Conservation (phyloP, 1,284 basidiomycete species). For the Serendipita sp. region DNA sequence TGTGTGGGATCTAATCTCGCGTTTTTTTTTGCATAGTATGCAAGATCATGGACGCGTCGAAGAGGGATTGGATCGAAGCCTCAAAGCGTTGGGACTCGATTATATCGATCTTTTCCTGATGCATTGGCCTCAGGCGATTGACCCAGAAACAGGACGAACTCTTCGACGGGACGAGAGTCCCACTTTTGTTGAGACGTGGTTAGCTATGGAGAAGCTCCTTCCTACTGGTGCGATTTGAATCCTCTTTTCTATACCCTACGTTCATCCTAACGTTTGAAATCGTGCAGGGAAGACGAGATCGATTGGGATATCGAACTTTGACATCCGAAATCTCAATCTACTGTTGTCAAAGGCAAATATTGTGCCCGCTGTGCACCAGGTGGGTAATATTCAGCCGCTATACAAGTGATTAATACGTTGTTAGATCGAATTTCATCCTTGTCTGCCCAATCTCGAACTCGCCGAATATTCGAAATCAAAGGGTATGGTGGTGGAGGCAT, state of each 20-base stretch:
- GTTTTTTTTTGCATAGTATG: slow-evolving; percentile 6
- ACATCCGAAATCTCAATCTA: slow-evolving; percentile 34
- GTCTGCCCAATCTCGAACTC: slow-evolving; percentile 41
- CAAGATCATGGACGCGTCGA: slow-evolving; percentile 31
- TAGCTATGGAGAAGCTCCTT: slow-evolving; percentile 39
- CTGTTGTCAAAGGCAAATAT: slow-evolving; percentile 31
- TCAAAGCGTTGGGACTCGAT: slow-evolving; percentile 40
- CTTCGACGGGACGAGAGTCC: slow-evolving; percentile 32
- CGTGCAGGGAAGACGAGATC: slow-evolving; percentile 36
- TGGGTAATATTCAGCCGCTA: not conserved
- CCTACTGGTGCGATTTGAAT: slow-evolving; percentile 23
- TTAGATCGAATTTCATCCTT: slow-evolving; percentile 41
- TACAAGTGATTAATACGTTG: no score
- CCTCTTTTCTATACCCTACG: slow-evolving; percentile 17
- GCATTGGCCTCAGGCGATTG: slow-evolving; percentile 38
- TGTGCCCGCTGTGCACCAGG: slow-evolving; percentile 49
- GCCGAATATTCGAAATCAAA: slow-evolving; percentile 39
- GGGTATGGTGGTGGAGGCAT: slow-evolving; percentile 52
- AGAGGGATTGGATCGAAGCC: slow-evolving; percentile 38
- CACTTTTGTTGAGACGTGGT: slow-evolving; percentile 38
- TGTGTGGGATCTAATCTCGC: slow-evolving; percentile 15
- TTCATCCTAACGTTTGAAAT: slow-evolving; percentile 9
- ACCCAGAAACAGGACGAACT: slow-evolving; percentile 15
- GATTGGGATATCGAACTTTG: slow-evolving; percentile 60
- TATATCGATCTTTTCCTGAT: slow-evolving; percentile 63